Evolutionary conservation across 305 asterid genomes (phyloP).

Genomic region (Fraxinus platypoda): DNA sequence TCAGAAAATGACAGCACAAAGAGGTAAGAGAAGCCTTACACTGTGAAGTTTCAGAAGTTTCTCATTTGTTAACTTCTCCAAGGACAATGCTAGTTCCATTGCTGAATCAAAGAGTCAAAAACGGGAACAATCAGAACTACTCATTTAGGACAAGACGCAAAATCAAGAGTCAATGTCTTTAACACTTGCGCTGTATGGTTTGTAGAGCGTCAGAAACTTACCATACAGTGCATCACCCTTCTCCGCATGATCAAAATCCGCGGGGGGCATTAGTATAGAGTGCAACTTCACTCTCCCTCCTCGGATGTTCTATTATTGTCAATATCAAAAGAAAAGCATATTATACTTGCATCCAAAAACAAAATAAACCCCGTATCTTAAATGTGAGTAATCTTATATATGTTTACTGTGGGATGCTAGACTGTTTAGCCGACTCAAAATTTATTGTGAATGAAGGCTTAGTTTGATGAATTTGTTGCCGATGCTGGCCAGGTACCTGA

Average conservation of each 20-base stretch:
- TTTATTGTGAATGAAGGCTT: background rate
- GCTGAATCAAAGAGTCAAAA: constrained; percentile 43
- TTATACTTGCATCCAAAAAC: background rate
- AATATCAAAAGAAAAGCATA: background rate
- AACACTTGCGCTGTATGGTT: background rate
- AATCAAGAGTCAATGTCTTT: background rate
- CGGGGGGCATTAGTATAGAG: background rate
- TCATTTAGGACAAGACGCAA: background rate
- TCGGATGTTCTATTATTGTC: background rate
- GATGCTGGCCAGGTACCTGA: background rate
- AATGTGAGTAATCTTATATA: background rate
- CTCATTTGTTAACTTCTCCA: constrained; percentile 74
- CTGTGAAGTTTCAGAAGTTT: constrained; percentile 59
- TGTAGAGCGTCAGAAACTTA: background rate
- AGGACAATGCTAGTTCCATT: constrained; percentile 72
- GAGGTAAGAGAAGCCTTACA: constrained; percentile 35
- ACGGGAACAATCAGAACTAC: background rate
- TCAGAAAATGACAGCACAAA: background rate
- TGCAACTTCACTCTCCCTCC: background rate
- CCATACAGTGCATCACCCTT: background rate
- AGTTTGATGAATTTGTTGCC: background rate
- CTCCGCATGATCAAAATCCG: background rate
- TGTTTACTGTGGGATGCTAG: background rate
- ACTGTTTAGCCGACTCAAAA: background rate
- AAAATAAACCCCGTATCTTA: background rate